Conservation (phyloP, 2,329 filamentous ascomycete genomes). For the Neoarthrinium moseri region DNA sequence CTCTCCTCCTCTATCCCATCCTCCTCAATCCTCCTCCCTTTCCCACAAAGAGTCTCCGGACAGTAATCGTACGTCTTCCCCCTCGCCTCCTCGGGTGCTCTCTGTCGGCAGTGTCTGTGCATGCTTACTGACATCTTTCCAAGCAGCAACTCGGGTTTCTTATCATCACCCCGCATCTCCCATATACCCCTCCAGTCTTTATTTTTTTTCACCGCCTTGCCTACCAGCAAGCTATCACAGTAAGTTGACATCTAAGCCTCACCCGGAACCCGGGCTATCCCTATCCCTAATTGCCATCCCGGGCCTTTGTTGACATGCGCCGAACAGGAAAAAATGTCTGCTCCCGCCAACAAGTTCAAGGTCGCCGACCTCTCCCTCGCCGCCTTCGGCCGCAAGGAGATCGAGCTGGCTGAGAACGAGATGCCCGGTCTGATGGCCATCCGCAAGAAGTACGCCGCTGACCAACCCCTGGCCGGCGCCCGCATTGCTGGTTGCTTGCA, state of each 20-base stretch:
- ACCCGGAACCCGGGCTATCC: too few species aligned
- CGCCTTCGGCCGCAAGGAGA: constrained; percentile 98
- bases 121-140: neutral
- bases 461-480: constrained; percentile 92
- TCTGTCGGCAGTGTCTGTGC: neutral
- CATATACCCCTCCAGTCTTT: constrained; percentile 14
- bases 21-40: constrained; percentile 22
- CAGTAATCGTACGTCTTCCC: neutral
- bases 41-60: constrained; percentile 16
- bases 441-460: constrained; percentile 82
- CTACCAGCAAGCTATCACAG: neutral
- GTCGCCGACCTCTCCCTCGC: constrained; percentile 97
- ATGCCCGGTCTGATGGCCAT: constrained; percentile 99
- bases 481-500: constrained; percentile 97
- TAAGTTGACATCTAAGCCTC: neutral
- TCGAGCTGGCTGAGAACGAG: constrained; percentile 93
- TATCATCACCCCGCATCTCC: constrained; percentile 11
- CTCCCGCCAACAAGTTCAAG: constrained; percentile 93
- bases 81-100: neutral
- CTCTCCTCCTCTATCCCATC: constrained; percentile 10
- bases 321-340: constrained; percentile 55
- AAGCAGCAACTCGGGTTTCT: neutral
- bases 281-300: too few species aligned
- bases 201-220: constrained; percentile 12
- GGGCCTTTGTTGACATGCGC: neutral